Conservation (phyloP, 164 flowering plant genomes). For the Vitis labrusca region DNA sequence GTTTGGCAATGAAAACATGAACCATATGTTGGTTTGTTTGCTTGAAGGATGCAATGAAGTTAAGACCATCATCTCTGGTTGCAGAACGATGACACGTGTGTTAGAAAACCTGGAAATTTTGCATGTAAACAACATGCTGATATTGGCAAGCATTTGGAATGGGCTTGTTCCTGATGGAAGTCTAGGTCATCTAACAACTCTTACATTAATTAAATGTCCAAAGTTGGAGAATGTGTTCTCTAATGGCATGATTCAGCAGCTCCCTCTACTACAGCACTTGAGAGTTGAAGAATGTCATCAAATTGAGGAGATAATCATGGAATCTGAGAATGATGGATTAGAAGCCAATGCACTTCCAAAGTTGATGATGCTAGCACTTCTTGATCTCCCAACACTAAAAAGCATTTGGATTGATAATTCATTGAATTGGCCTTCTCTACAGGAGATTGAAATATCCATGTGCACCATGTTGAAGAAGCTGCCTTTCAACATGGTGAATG, state of each 20-base stretch:
- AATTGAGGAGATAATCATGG: slow-evolving; percentile 8
- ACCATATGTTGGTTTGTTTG: slow-evolving; percentile 4
- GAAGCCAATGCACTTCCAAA: neutral
- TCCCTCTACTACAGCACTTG: neutral
- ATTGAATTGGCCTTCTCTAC: slow-evolving; percentile 14
- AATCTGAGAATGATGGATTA: neutral
- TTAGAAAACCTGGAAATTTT: slow-evolving; percentile 4
- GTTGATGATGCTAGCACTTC: slow-evolving; percentile 6
- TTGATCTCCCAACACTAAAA: slow-evolving; percentile 3
- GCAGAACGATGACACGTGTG: neutral
- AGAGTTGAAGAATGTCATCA: slow-evolving; percentile 10
- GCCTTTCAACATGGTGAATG: slow-evolving; percentile 9
- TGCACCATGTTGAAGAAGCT: slow-evolving; percentile 2
- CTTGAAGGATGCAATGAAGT: slow-evolving; percentile 12
- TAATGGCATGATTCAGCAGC: slow-evolving; percentile 6
- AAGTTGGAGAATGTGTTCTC: slow-evolving; percentile 4
- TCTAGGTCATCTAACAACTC: slow-evolving; percentile 2
- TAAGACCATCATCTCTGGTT: slow-evolving; percentile 3
- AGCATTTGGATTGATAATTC: slow-evolving; percentile 2
- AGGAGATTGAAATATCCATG: neutral
- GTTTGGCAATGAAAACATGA: slow-evolving; percentile 7
- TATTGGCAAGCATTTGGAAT: slow-evolving; percentile 8
- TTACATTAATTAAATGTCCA: slow-evolving; percentile 10
- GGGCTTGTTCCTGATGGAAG: slow-evolving; percentile 5
- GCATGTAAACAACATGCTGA: neutral